phyloP scores from a whole-genome alignment of 345 rosid species.

The Salix suchowensis region DNA sequence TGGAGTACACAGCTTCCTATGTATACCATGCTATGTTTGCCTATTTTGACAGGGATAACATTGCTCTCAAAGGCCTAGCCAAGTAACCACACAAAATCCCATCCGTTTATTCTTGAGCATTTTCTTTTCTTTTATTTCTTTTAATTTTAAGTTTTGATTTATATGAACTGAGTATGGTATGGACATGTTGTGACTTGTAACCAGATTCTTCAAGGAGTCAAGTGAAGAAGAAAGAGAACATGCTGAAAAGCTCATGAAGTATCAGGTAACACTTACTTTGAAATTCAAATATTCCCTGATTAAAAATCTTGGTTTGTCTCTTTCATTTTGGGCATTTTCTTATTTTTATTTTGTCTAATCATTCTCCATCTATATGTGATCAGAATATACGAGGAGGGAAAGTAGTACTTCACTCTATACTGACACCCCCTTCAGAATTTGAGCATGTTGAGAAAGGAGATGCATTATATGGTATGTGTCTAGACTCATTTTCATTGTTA shows the following conservation, averaged over 20 bases:
- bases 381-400: slow-evolving; percentile 81
- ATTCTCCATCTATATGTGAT: not conserved
- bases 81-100: slow-evolving; percentile 40
- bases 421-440: slow-evolving; percentile 58
- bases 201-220: slow-evolving; percentile 80
- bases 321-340: not conserved
- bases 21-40: slow-evolving; percentile 80
- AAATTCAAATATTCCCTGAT: not conserved
- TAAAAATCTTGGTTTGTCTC: not conserved
- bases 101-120: not conserved
- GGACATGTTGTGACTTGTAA: not conserved
- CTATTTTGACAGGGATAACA: slow-evolving; percentile 78
- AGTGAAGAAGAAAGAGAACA: slow-evolving; percentile 87
- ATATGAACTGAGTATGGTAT: not conserved
- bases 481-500: not conserved
- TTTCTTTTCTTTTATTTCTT: not conserved
- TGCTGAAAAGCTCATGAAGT: slow-evolving; percentile 75
- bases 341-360: not conserved
- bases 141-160: not conserved
- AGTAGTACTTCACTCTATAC: slow-evolving; percentile 60
- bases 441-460: slow-evolving; percentile 91
- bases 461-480: slow-evolving; percentile 62
- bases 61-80: slow-evolving; percentile 73
- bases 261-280: slow-evolving; percentile 45
- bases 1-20: slow-evolving; percentile 77